These are phyloP conservation scores for Durusdinium trenchii DNA, from an alignment of 73 alveolate genomes.

Conservation along the genomic window DNA sequence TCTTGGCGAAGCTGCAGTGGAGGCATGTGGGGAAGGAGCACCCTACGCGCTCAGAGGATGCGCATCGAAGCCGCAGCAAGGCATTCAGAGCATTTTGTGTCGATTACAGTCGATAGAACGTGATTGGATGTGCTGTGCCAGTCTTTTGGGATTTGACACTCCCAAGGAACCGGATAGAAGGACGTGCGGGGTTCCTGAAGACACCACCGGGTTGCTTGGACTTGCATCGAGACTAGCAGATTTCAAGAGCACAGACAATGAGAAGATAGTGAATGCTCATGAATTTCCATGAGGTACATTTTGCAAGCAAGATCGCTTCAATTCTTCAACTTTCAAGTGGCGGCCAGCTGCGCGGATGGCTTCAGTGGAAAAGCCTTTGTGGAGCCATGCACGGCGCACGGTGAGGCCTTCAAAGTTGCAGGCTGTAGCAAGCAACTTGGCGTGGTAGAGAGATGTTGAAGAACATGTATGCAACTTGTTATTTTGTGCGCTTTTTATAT, in stretches of 20 bases:
- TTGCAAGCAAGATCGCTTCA: slow-evolving; percentile 8
- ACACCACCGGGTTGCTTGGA: slow-evolving; percentile 8
- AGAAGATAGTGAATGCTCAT: too few relatives aligned
- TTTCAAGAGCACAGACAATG: too few relatives aligned
- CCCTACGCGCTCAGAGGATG: slow-evolving; percentile 28
- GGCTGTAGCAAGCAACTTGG: slow-evolving; percentile 12
- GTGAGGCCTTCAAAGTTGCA: neutral
- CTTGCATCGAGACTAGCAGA: neutral
- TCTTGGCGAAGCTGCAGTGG: neutral
- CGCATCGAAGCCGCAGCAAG: too few relatives aligned
- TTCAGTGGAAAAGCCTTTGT: neutral
- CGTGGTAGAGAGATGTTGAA: neutral
- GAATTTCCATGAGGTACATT: neutral
- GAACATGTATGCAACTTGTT: too few relatives aligned
- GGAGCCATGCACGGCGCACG: neutral
- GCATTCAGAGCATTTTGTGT: too few relatives aligned
- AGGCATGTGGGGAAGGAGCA: neutral
- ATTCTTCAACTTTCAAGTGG: neutral
- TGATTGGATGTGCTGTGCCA: too few relatives aligned
- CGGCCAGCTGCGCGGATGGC: slow-evolving; percentile 15
- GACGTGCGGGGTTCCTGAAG: slow-evolving; percentile 16
- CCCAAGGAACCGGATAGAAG: slow-evolving; percentile 26
- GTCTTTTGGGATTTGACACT: too few relatives aligned
- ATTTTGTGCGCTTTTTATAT: too few relatives aligned
- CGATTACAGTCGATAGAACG: too few relatives aligned